Percentiles rank a stretch among this genome's conserved stretches.
phyloP scores from a whole-genome alignment of 805 yeast species.

The Myxozyma vanderwaltii region DNA sequence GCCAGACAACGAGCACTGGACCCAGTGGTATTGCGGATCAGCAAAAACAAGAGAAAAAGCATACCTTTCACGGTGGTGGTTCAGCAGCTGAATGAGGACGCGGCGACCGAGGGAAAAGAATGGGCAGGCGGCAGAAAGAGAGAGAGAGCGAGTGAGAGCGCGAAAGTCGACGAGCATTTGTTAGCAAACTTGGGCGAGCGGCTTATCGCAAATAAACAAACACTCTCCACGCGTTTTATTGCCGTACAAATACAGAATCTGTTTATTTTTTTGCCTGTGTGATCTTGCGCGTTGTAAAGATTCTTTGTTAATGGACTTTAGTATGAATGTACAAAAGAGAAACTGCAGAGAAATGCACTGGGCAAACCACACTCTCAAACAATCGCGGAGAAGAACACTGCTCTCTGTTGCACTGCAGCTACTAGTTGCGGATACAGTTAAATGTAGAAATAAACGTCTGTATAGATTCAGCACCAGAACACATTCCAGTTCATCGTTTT shows the following conservation, averaged over 20 bases:
- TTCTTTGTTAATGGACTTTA: too few species aligned
- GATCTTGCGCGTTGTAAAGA: too few species aligned
- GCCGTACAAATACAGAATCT: background rate
- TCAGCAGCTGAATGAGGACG: background rate
- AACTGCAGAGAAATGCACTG: too few species aligned
- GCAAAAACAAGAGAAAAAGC: too few species aligned
- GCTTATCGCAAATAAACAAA: slow-evolving; percentile 2
- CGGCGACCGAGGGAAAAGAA: background rate
- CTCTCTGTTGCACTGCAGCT: too few species aligned
- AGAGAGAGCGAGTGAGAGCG: background rate
- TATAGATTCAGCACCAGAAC: too few species aligned
- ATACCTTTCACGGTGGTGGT: background rate
- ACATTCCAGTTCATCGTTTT: too few species aligned
- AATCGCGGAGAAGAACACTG: too few species aligned
- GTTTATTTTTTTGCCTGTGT: background rate
- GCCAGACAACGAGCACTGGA: background rate
- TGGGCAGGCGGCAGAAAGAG: background rate
- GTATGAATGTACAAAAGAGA: too few species aligned
- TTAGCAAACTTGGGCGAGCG: background rate
- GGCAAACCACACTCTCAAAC: too few species aligned
- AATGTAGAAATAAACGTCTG: too few species aligned
- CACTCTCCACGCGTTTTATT: background rate
- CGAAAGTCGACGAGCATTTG: background rate
- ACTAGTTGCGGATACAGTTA: too few species aligned
- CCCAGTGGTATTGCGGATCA: background rate